These are phyloP conservation scores for Lentinula novae-zelandiae DNA, from an alignment of 1,284 basidiomycete species.

Conservation along the genomic window DNA sequence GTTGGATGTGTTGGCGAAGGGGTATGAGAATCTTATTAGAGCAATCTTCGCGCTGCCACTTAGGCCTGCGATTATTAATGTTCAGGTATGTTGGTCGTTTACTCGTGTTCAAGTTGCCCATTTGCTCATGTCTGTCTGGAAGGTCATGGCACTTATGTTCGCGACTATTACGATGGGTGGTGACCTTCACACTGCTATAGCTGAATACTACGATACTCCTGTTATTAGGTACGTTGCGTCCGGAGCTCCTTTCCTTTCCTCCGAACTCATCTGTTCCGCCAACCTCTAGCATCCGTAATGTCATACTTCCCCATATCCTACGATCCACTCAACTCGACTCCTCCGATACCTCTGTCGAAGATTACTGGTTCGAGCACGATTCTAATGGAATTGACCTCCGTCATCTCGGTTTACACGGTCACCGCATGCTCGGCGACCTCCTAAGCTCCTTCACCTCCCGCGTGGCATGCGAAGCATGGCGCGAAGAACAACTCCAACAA, in stretches of 20 bases:
- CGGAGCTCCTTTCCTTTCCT: background rate
- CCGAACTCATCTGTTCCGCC: too few relatives aligned
- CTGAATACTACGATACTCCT: conserved; percentile 5
- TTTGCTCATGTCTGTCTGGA: background rate
- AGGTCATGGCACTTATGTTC: conserved; percentile 7
- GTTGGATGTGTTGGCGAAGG: background rate
- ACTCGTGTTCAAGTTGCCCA: background rate
- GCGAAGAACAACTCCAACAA: background rate
- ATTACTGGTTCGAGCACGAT: conserved; percentile 2
- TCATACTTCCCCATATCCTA: conserved; percentile 1
- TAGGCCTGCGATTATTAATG: conserved; percentile 4
- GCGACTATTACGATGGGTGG: conserved; percentile 2
- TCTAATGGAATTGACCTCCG: background rate
- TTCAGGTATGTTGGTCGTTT: background rate
- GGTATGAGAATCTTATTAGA: conserved; percentile 1
- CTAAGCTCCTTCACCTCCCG: conserved; percentile 1
- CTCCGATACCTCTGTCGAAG: background rate
- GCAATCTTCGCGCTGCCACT: background rate
- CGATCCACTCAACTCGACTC: background rate
- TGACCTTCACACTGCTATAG: conserved; percentile 4
- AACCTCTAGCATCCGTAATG: background rate
- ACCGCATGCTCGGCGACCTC: background rate
- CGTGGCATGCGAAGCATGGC: conserved; percentile 3
- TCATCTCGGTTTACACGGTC: background rate
- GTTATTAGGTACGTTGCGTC: background rate